Conservation (phyloP, 495 filamentous ascomycete species). For the Xylaria grammica region DNA sequence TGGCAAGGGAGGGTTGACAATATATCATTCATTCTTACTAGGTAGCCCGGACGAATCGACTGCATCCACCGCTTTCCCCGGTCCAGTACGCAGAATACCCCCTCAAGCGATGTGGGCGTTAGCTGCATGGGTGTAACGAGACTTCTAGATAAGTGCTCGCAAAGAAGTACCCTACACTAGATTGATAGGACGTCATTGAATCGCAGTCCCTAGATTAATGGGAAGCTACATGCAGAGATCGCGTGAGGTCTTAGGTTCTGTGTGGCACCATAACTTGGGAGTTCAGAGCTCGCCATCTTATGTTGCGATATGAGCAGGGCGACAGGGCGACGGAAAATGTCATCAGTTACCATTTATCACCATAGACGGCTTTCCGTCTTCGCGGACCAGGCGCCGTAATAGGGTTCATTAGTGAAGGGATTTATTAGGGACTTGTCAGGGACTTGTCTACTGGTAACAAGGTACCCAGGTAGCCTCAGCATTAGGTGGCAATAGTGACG, state of each 20-base stretch:
- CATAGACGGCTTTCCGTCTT: not conserved
- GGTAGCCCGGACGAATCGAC: slow-evolving; percentile 11
- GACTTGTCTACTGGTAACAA: slow-evolving; percentile 6
- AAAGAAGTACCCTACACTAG: slow-evolving; percentile 10
- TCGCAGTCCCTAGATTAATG: not conserved
- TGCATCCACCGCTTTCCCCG: slow-evolving; percentile 5
- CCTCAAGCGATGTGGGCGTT: slow-evolving; percentile 6
- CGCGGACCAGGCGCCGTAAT: not conserved
- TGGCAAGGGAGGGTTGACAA: slow-evolving; percentile 2
- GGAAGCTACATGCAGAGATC: slow-evolving; percentile 15
- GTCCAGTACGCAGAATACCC: not conserved
- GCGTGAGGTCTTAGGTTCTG: slow-evolving; percentile 1
- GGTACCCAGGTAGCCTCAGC: not conserved
- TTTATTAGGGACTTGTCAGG: not conserved
- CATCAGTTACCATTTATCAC: not conserved
- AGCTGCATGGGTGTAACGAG: slow-evolving; percentile 7
- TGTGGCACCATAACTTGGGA: not conserved
- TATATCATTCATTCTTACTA: not conserved
- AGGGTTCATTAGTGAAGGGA: not conserved
- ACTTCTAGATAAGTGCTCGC: slow-evolving; percentile 5
- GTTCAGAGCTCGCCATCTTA: not conserved
- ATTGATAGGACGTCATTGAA: not conserved
- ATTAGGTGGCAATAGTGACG: slow-evolving; percentile 19
- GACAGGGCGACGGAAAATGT: not conserved
- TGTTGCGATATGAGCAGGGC: not conserved